These are phyloP conservation scores for Rhizopogon sp. DNA, from an alignment of 768 basidiomycete species.

Conservation along the genomic window DNA sequence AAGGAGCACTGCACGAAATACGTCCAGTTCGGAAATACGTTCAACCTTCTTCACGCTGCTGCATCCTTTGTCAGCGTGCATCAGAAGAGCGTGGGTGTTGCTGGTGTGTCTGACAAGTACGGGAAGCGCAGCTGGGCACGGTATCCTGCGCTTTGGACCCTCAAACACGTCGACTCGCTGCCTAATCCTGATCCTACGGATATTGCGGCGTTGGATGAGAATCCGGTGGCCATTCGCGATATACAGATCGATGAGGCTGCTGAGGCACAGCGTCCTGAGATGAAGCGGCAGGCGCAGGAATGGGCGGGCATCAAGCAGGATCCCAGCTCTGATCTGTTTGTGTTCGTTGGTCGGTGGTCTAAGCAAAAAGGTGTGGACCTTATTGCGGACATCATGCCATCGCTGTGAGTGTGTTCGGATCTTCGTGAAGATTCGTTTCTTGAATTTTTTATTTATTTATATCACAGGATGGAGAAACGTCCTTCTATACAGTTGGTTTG, in stretches of 20 bases:
- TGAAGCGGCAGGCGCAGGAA: conserved; percentile 89
- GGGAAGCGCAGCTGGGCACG: conserved; percentile 96
- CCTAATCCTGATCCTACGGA: conserved; percentile 95
- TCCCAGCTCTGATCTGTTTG: conserved; percentile 84
- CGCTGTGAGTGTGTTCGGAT: conserved; percentile 48
- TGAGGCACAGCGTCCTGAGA: conserved; percentile 86
- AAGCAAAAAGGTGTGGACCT: conserved; percentile 98
- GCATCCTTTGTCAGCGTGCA: conserved; percentile 90
- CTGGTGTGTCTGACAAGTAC: conserved; percentile 97
- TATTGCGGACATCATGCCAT: conserved; percentile 94
- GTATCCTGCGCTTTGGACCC: conserved; percentile 93
- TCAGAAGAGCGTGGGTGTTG: conserved; percentile 91
- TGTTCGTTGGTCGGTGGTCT: conserved; percentile 97
- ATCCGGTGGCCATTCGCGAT: conserved; percentile 62
- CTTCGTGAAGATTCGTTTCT: no score
- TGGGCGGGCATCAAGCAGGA: conserved; percentile 95
- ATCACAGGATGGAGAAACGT: conserved; percentile 72
- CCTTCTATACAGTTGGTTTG: conserved; percentile 81
- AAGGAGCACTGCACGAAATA: conserved; percentile 96
- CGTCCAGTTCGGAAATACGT: conserved; percentile 97
- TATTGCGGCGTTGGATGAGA: conserved; percentile 88
- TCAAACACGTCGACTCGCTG: conserved; percentile 92
- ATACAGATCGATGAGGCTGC: conserved; percentile 75
- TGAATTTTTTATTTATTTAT: no score
- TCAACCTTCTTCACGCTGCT: conserved; percentile 90